Base-by-base conservation (phyloP, 2,329 filamentous ascomycete genomes). In the Alternaria dauci region DNA sequence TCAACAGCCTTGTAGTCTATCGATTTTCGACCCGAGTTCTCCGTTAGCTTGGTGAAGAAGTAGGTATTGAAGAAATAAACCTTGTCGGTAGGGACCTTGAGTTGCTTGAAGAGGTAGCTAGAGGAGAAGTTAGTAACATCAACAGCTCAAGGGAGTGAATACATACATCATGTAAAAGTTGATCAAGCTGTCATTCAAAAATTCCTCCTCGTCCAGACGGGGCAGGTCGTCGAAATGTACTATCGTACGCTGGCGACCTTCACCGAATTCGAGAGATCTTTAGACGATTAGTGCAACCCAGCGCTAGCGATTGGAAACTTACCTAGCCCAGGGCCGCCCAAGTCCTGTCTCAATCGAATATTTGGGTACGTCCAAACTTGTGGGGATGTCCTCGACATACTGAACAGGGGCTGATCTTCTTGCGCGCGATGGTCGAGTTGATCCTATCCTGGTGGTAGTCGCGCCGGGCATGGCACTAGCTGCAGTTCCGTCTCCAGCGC, bases 41-140 rank as follows among this genome's bases (percentile, higher is more conserved):
- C 64, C 0, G 72, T 92, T 44, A 98, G 84, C 48, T 89, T 90
- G 20, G 90, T 88, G 73, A 91, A 98, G 79, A 98, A 97, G 78
- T 93, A 97, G 0, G 92, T 95, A 75, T 94, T 98, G 82, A 96
- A 94, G 68, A 97, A 91, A 75, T 96, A 92, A 4, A 96, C 88
- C 52, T 88, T 87, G 60, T 87, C 82, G 0, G 88, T 81, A 4
- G 89, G 69, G 4, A 78, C 59, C 0, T 71, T 64, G 23, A 65
- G 58, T 11, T 46, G 87, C 81, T 75, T 52, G 42, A 70, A 74
- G 2, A 76, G 62, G 46, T 76, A 76, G 28, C 68, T 73, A 12
- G 26, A 5, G 8, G 16, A 5, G 7, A 12, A 4, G 41, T 68
- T 28, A 60, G 51, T 14, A 9, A 36, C 39, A 23, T 44, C 34